A percentile compares a stretch with the other conserved stretches of the same genome.
These are phyloP conservation scores for Ceratopteris richardii DNA, from an alignment of 75 land plant species.

Conservation along the genomic window DNA sequence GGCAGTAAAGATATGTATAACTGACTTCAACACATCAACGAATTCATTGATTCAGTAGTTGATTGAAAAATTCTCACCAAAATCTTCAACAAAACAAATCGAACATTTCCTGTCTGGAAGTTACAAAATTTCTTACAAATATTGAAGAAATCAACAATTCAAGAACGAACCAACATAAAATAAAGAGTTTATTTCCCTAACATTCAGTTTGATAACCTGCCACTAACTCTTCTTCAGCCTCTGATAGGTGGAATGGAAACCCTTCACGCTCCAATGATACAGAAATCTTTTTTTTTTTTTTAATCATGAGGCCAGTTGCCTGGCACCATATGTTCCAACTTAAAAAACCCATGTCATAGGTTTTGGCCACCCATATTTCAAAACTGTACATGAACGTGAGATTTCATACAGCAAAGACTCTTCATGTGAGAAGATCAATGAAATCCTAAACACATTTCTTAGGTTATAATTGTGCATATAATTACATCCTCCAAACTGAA, in stretches of 20 bases:
- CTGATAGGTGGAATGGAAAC: background rate
- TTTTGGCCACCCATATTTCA: no score
- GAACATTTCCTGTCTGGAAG: background rate
- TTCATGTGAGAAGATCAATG: no score
- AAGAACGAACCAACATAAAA: conserved; percentile 5
- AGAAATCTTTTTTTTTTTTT: no score
- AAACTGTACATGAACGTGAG: no score
- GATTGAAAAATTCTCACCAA: background rate
- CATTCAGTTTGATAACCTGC: conserved; percentile 7
- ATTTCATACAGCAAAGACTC: no score
- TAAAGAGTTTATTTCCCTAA: conserved; percentile 2
- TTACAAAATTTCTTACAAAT: conserved; percentile 2
- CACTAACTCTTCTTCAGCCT: conserved; percentile 1
- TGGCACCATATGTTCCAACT: conserved; percentile 1
- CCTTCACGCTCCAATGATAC: background rate
- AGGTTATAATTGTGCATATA: no score
- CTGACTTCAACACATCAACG: background rate
- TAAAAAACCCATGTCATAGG: no score
- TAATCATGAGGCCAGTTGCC: background rate
- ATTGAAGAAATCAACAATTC: conserved; percentile 1
- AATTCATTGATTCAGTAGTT: background rate
- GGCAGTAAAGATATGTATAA: background rate
- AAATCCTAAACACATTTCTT: no score
- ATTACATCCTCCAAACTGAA: no score
- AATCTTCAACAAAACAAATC: background rate